Evolutionary conservation across 805 yeast species (phyloP).

Genomic region (Wickerhamomyces queroliae): DNA sequence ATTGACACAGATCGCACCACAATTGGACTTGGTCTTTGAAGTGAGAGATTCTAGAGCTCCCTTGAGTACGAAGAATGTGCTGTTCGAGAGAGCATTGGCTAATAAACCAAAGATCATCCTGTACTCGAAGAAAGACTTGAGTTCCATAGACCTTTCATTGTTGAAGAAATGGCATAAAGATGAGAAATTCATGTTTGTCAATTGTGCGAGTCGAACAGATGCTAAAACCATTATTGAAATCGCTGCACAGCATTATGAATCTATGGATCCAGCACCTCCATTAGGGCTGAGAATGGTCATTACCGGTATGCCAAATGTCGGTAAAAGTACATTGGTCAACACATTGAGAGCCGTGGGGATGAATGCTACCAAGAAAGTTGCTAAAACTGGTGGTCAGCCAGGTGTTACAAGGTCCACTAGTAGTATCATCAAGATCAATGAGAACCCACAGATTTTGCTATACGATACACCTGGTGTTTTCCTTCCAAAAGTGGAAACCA

Average conservation of each 20-base stretch:
- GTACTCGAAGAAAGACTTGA: slow-evolving; percentile 72
- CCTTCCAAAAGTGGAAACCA: slow-evolving; percentile 62
- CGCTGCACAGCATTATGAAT: slow-evolving; percentile 38
- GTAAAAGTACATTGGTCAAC: slow-evolving; percentile 85
- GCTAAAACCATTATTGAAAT: slow-evolving; percentile 43
- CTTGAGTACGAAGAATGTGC: slow-evolving; percentile 68
- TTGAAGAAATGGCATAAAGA: slow-evolving; percentile 45
- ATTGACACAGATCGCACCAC: slow-evolving; percentile 67
- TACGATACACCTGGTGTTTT: slow-evolving; percentile 94
- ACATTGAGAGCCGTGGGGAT: slow-evolving; percentile 42
- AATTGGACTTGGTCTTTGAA: slow-evolving; percentile 76
- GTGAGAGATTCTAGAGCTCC: slow-evolving; percentile 91
- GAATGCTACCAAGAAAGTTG: slow-evolving; percentile 50
- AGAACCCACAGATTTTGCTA: slow-evolving; percentile 58
- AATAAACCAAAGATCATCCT: slow-evolving; percentile 52
- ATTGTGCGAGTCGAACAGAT: slow-evolving; percentile 47
- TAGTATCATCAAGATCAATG: slow-evolving; percentile 60
- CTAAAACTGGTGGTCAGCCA: slow-evolving; percentile 79
- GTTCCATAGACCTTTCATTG: slow-evolving; percentile 34
- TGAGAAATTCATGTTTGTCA: slow-evolving; percentile 48
- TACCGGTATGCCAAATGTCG: slow-evolving; percentile 97
- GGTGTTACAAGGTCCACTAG: slow-evolving; percentile 84
- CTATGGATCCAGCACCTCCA: slow-evolving; percentile 69
- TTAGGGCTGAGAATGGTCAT: slow-evolving; percentile 72
- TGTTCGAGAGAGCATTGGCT: slow-evolving; percentile 63